These are phyloP conservation scores for Macaranga tanarius DNA, from an alignment of 441 rosid species.

Conservation along the genomic window DNA sequence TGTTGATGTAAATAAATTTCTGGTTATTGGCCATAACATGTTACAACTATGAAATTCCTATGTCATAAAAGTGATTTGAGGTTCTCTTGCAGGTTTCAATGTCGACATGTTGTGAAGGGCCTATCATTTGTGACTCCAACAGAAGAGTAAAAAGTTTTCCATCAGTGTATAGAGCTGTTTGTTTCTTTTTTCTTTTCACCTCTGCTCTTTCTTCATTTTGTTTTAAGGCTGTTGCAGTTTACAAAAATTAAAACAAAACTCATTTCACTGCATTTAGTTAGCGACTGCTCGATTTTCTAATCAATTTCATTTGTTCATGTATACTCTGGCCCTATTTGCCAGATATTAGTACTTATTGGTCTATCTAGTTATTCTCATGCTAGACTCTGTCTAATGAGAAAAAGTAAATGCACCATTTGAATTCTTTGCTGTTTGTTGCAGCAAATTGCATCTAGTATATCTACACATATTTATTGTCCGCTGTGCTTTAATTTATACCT, in stretches of 20 bases:
- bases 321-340: not conserved
- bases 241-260: not conserved
- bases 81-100: constrained; percentile 63
- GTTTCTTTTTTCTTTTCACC: not conserved
- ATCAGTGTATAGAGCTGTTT: not conserved
- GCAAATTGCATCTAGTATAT: too few species aligned
- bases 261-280: too few species aligned
- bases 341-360: too few species aligned
- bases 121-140: constrained; percentile 47
- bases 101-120: constrained; percentile 76
- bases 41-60: not conserved
- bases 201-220: not conserved
- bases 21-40: not conserved
- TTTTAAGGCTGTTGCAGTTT: not conserved
- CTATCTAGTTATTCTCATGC: too few species aligned
- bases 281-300: too few species aligned
- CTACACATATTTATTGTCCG: not conserved
- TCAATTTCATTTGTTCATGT: not conserved
- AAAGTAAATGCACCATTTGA: too few species aligned
- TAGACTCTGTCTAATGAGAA: not conserved
- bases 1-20: not conserved
- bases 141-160: constrained; percentile 47
- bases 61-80: not conserved
- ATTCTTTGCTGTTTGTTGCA: too few species aligned
- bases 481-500: not conserved